Base-by-base conservation (phyloP, 768 basidiomycete genomes). In the Pulveroboletus sp. region DNA sequence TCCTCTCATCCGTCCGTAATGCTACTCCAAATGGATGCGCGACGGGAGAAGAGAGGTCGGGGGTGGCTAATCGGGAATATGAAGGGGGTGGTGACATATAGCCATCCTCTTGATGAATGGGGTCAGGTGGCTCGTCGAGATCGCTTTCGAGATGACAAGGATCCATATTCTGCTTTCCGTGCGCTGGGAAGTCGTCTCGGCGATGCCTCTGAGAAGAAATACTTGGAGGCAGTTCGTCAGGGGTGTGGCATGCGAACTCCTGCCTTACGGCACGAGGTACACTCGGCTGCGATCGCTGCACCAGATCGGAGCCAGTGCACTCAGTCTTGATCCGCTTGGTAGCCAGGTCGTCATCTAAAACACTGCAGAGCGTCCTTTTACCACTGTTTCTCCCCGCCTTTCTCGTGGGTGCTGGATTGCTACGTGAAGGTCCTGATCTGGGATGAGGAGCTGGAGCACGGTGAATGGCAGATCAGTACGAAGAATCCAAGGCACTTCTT, bases 81-180 rank as follows among this genome's bases (percentile, higher is more conserved):
- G 80, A 80, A 41, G 77, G 69, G 8, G 78, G 69, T 14, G 87
- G 88, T n/a, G 89, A 89, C 46, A 86, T 73, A 66, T 91, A 92
- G 14, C 89, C 89, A 53, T 87, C 87, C 62, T 91, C 89, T 68
- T 89, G 89, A 60, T 75, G 73, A 14, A 88, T 80, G 9, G 57
- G 60, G 45, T 79, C 73, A 31, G 63, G 57, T 40, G 52, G 59
- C 24, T 73, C 64, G 28, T 73, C 68, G 8, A 71, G 69, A 50
- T 78, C 70, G 35, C 71, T 67, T 49, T 75, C 74, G 49, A 70
- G 64, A 45, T 72, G 69, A 18, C 69, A 69, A 32, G 69, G 70
- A 35, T 69, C 67, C 18, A 70, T 69, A 45, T 71, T 73, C 17
- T 71, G 76, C 42, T 70, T 66, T 53, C 66, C 64, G 8, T 69